A percentile compares a stretch with the other conserved stretches of the same genome.
These are phyloP conservation scores for Delonix regia DNA, from an alignment of 306 rosid genomes.

Conservation along the genomic window DNA sequence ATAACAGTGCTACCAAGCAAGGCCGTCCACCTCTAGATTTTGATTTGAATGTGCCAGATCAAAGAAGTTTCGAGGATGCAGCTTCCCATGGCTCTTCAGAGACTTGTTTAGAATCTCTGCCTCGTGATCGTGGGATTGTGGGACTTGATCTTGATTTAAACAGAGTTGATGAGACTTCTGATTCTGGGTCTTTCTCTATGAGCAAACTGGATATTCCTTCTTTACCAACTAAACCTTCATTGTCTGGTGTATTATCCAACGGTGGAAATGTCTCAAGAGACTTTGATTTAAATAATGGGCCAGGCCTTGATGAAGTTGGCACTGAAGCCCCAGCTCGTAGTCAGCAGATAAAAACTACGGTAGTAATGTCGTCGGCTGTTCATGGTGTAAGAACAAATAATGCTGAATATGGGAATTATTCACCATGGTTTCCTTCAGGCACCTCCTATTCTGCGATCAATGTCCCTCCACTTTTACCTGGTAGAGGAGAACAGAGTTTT, in stretches of 20 bases:
- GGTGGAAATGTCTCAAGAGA: conserved; percentile 73
- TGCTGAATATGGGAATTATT: conserved; percentile 70
- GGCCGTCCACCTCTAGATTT: conserved; percentile 78
- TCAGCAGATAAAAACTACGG: conserved; percentile 60
- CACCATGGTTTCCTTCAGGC: conserved; percentile 83
- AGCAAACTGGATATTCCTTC: conserved; percentile 63
- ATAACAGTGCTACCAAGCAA: conserved; percentile 53
- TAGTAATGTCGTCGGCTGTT: conserved; percentile 51
- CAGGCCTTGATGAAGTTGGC: conserved; percentile 75
- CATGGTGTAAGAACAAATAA: conserved; percentile 63
- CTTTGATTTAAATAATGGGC: conserved; percentile 95
- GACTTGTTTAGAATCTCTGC: conserved; percentile 41
- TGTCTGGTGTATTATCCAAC: conserved; percentile 67
- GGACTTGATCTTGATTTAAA: conserved; percentile 95
- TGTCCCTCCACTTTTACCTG: conserved; percentile 73
- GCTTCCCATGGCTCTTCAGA: conserved; percentile 47
- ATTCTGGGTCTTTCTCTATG: conserved; percentile 50
- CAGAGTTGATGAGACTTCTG: conserved; percentile 72
- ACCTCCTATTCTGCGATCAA: conserved; percentile 70
- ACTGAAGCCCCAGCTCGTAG: conserved; percentile 54
- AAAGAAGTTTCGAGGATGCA: conserved; percentile 69
- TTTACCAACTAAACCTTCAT: conserved; percentile 52
- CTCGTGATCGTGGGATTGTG: conserved; percentile 60
- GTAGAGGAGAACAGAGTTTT: conserved; percentile 82
- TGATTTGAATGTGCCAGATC: conserved; percentile 82